Percentiles rank a stretch among this genome's conserved stretches.
Evolutionary conservation across 805 yeast species (phyloP).

Genomic region (Teunomyces kruisii): DNA sequence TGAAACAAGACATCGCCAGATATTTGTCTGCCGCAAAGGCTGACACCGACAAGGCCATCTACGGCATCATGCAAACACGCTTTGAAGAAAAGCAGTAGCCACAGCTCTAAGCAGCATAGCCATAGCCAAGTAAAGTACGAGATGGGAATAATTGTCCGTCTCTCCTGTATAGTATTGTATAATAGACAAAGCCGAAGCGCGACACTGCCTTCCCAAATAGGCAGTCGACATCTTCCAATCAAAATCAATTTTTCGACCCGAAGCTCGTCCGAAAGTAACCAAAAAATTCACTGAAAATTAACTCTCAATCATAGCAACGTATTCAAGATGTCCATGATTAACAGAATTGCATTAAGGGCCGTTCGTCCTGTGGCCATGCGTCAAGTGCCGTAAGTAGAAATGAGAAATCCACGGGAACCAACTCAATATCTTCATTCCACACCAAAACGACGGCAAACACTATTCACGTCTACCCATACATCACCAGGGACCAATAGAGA

Average conservation of each 20-base stretch:
- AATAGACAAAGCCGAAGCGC: background rate
- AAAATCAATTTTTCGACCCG: slow-evolving; percentile 21
- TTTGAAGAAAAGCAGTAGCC: slow-evolving; percentile 4
- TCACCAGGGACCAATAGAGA: too few relatives aligned
- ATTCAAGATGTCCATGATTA: slow-evolving; percentile 38
- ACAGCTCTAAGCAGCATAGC: too few relatives aligned
- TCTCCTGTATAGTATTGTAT: background rate
- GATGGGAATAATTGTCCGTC: too few relatives aligned
- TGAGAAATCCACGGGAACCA: background rate
- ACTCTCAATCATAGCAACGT: slow-evolving; percentile 11
- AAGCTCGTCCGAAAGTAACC: slow-evolving; percentile 20
- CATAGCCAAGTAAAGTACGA: too few relatives aligned
- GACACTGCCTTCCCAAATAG: slow-evolving; percentile 20
- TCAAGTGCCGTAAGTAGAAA: slow-evolving; percentile 42
- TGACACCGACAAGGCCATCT: slow-evolving; percentile 21
- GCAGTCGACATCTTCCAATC: slow-evolving; percentile 36
- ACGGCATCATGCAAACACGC: slow-evolving; percentile 22
- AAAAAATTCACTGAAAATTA: slow-evolving; percentile 11
- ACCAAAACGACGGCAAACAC: too few relatives aligned
- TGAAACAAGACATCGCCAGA: slow-evolving; percentile 26
- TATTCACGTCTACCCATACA: too few relatives aligned
- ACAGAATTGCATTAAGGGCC: slow-evolving; percentile 45
- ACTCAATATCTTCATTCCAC: background rate
- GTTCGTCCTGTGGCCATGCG: slow-evolving; percentile 44
- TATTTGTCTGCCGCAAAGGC: slow-evolving; percentile 25